Evolutionary conservation across 306 rosid species (phyloP).

Genomic region (Vicia sativa): DNA sequence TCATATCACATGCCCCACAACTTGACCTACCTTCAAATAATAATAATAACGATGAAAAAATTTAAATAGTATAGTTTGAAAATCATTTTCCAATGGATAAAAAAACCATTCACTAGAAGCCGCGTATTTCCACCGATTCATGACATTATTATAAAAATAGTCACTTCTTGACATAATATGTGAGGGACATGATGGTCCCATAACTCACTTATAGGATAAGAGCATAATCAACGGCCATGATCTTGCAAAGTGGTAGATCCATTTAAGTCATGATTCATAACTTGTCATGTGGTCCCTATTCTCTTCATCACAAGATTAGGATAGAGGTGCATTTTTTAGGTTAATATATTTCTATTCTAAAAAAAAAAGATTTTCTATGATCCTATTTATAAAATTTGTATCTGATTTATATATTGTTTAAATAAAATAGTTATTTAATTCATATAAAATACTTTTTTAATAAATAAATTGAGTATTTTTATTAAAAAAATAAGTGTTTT

Average conservation of each 20-base stretch:
- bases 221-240: constrained; percentile 17
- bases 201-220: constrained; percentile 40
- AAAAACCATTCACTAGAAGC: constrained; percentile 49
- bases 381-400: too few relatives aligned
- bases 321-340: not conserved
- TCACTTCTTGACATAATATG: not conserved
- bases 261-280: not conserved
- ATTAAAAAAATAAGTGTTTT: too few relatives aligned
- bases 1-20: not conserved
- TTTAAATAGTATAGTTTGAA: not conserved
- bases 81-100: constrained; percentile 8
- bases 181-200: constrained; percentile 44
- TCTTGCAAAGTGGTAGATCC: constrained; percentile 34
- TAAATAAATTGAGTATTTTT: too few relatives aligned
- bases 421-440: too few relatives aligned
- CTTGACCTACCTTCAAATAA: not conserved
- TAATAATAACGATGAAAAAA: not conserved
- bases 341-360: too few relatives aligned
- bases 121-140: constrained; percentile 44
- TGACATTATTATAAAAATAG: not conserved
- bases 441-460: too few relatives aligned
- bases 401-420: too few relatives aligned
- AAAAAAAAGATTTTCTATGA: too few relatives aligned
- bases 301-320: constrained; percentile 12
- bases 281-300: not conserved